A percentile compares a stretch with the other conserved stretches of the same genome.
These are phyloP conservation scores for Trichoderma atroviride DNA, from an alignment of 2,329 filamentous ascomycete species.

Conservation along the genomic window DNA sequence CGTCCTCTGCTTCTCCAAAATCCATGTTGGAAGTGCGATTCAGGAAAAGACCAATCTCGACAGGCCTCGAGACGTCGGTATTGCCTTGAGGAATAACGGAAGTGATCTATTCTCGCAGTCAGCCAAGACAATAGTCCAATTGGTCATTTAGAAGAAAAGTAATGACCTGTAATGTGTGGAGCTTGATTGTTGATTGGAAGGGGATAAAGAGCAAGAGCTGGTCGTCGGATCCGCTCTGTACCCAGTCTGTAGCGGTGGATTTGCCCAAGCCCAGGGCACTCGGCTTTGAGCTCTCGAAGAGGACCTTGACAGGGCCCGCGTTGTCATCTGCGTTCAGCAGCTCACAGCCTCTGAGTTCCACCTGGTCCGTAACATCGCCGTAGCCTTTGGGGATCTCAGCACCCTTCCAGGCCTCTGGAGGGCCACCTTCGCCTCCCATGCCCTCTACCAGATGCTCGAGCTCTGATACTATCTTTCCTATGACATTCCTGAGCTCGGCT, in stretches of 20 bases:
- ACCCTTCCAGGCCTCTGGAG: slow-evolving; percentile 66
- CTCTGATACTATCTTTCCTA: slow-evolving; percentile 72
- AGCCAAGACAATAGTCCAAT: not conserved
- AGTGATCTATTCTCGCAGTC: slow-evolving; percentile 66
- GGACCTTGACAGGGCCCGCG: slow-evolving; percentile 68
- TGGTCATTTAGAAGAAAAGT: not conserved
- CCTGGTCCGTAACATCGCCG: slow-evolving; percentile 76
- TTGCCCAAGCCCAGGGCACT: slow-evolving; percentile 63
- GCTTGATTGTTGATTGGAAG: slow-evolving; percentile 84
- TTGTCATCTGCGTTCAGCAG: slow-evolving; percentile 84
- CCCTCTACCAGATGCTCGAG: slow-evolving; percentile 57
- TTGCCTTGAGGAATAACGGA: slow-evolving; percentile 72
- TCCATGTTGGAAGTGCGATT: slow-evolving; percentile 90
- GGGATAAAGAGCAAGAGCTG: slow-evolving; percentile 92
- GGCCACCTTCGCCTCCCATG: slow-evolving; percentile 32
- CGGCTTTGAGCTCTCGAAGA: slow-evolving; percentile 74
- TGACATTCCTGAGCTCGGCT: slow-evolving; percentile 67
- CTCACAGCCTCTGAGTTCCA: slow-evolving; percentile 80
- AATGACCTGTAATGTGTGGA: slow-evolving; percentile 73
- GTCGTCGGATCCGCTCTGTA: slow-evolving; percentile 96
- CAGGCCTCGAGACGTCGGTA: slow-evolving; percentile 78
- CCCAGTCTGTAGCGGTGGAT: slow-evolving; percentile 69
- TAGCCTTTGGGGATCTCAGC: slow-evolving; percentile 78
- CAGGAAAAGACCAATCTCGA: slow-evolving; percentile 80
- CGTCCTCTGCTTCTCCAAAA: slow-evolving; percentile 92